Base-by-base conservation (phyloP, 148 eudicot species). In the Pouteria glomerata region DNA sequence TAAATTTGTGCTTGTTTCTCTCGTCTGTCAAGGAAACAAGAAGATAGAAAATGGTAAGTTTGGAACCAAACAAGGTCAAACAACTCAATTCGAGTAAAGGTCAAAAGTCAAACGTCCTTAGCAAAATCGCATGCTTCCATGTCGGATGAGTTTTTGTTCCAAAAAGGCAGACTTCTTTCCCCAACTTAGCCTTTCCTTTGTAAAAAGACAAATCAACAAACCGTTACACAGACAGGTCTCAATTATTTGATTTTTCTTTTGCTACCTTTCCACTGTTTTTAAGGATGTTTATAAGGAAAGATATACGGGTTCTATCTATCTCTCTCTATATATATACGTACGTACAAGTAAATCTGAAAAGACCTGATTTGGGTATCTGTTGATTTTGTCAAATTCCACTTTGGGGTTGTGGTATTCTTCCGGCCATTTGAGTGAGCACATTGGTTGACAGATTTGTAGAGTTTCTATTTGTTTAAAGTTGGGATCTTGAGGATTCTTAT, bases 181-280 rank as follows among this genome's bases (percentile, higher is more conserved):
- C 0, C 44, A 39, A 39, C 27, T 65, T 51, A n/a, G 14, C 42
- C 52, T 30, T 39, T 37, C 10, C 68, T 62, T 33, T 34, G 65
- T 69, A 33, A 73, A 79, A 76, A 57, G 82, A 82, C 76, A 79
- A 83, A 72, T 12, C 70, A 74, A 76, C 56, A 57, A 66, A 78
- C 83, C 78, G 79, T 79, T 83, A 35, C 52, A 61, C 62, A 34
- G 29, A 55, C 52, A 29, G 18, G n/a, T 42, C 18, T 4, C 16
- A 15, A 24, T n/a, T 30, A 57, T 69, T 64, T 69, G 29, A 33
- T 42, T 56, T 48, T 26, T 6, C 11, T 7, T 23, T 3, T 6
- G 21, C 8, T 37, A n/a, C n/a, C n/a, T 31, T 59, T 48, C 10
- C 35, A 45, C 44, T 73, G 42, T 42, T 73, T 2, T 73, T 2